Evolutionary conservation across 345 rosid species (phyloP).

Genomic region (Eucalyptus curtisii): DNA sequence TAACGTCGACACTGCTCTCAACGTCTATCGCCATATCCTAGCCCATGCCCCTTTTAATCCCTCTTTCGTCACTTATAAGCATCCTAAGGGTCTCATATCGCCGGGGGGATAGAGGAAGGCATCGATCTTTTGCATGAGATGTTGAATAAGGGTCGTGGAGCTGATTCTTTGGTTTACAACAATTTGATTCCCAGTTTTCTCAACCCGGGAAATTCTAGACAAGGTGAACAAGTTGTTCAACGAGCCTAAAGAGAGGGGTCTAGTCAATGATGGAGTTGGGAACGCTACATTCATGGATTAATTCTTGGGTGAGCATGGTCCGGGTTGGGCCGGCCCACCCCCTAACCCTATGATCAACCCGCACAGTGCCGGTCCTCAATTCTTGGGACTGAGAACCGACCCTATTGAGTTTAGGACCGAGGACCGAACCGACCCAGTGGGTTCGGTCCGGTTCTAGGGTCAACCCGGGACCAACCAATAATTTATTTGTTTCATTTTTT

Average conservation of each 20-base stretch:
- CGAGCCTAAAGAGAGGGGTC: conserved; percentile 65
- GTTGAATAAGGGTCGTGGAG: conserved; percentile 84
- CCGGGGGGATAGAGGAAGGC: conserved; percentile 65
- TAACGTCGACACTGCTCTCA: conserved; percentile 53
- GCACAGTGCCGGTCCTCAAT: no score
- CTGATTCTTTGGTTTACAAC: conserved; percentile 74
- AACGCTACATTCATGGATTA: conserved; percentile 83
- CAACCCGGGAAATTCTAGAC: conserved; percentile 50
- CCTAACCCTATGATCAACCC: no score
- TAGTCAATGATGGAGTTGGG: conserved; percentile 84
- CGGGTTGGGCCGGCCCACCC: no score
- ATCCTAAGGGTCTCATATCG: conserved; percentile 77
- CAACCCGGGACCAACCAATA: no score
- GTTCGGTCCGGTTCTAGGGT: no score
- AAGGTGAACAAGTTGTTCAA: conserved; percentile 79
- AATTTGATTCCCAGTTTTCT: conserved; percentile 68
- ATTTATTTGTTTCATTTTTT: no score
- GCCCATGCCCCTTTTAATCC: conserved; percentile 75
- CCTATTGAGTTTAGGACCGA: no score
- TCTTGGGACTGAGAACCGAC: no score
- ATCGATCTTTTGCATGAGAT: conserved; percentile 68
- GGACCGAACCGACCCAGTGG: no score
- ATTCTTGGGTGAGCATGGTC: no score
- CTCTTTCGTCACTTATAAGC: conserved; percentile 72
- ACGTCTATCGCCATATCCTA: conserved; percentile 48